Conservation (phyloP, 169 alveolate genomes). For the Plasmodium gaboni region DNA sequence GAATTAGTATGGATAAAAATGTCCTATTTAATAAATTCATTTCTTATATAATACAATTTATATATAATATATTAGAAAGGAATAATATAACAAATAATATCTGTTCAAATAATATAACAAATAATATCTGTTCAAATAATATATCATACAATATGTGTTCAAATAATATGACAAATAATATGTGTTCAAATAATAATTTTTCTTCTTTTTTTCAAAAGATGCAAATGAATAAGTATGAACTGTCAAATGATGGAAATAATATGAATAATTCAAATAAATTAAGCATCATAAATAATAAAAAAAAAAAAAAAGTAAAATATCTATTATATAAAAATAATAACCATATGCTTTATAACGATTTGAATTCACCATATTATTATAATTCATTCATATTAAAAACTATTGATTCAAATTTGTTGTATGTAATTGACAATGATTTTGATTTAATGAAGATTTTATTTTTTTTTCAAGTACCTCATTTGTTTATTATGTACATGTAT, state of each 20-base stretch:
- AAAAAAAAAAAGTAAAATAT: not conserved
- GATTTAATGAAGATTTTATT: slow-evolving; percentile 1
- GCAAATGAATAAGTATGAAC: no score
- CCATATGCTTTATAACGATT: not conserved
- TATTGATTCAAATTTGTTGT: slow-evolving; percentile 18
- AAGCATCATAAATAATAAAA: not conserved
- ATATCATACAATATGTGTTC: no score
- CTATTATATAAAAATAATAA: not conserved
- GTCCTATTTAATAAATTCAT: slow-evolving; percentile 21
- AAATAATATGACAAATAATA: not conserved
- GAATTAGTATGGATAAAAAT: slow-evolving; percentile 13
- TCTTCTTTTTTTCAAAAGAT: no score
- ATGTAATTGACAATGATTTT: slow-evolving; percentile 15
- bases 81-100: not conserved
- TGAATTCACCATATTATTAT: not conserved
- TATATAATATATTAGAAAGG: not conserved
- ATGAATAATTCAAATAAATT: no score
- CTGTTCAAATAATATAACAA: not conserved
- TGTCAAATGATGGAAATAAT: no score
- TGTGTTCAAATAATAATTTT: no score
- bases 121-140: no score
- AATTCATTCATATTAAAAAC: slow-evolving; percentile 2
- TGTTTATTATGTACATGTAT: slow-evolving; percentile 5
- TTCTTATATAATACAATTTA: not conserved
- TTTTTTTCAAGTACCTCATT: slow-evolving; percentile 5